These are phyloP conservation scores for Hyaloscypha bicolor DNA, from an alignment of 495 filamentous ascomycete genomes.

Conservation along the genomic window DNA sequence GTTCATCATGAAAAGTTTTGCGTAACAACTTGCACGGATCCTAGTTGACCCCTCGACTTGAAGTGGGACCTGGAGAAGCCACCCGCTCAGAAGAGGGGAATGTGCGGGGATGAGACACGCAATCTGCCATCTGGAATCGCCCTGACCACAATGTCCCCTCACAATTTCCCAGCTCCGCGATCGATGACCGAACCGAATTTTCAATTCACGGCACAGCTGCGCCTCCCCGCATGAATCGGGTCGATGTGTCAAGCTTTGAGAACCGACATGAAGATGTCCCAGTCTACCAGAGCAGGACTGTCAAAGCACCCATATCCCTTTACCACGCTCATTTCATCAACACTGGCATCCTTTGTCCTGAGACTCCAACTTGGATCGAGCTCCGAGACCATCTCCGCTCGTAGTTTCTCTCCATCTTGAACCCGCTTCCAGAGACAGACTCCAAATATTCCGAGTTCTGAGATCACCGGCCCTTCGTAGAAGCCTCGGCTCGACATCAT, in stretches of 20 bases:
- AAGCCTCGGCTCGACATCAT: constrained; percentile 79
- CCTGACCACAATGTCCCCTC: not conserved
- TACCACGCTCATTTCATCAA: constrained; percentile 93
- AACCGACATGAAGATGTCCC: not conserved
- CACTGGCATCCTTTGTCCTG: constrained; percentile 85
- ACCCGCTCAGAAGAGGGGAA: not conserved
- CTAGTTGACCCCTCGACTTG: not conserved
- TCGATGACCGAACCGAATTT: not conserved
- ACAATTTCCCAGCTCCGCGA: not conserved
- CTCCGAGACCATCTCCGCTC: constrained; percentile 48
- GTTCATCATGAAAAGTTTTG: not conserved
- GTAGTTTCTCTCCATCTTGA: constrained; percentile 63
- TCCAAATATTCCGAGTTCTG: constrained; percentile 89
- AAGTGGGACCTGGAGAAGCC: not conserved
- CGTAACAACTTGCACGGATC: not conserved
- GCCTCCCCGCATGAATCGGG: not conserved
- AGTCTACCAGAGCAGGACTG: constrained; percentile 46
- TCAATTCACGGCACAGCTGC: not conserved
- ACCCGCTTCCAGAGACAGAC: constrained; percentile 77
- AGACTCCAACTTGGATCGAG: constrained; percentile 68
- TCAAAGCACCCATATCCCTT: constrained; percentile 94
- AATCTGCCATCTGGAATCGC: not conserved
- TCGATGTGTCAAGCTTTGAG: not conserved
- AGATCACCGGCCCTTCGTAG: constrained; percentile 78
- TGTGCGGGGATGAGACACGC: not conserved